Percentiles rank a stretch among this genome's conserved stretches.
Conservation (phyloP, 192 early-diverging fungal genomes). For the Coemansia asiatica region DNA sequence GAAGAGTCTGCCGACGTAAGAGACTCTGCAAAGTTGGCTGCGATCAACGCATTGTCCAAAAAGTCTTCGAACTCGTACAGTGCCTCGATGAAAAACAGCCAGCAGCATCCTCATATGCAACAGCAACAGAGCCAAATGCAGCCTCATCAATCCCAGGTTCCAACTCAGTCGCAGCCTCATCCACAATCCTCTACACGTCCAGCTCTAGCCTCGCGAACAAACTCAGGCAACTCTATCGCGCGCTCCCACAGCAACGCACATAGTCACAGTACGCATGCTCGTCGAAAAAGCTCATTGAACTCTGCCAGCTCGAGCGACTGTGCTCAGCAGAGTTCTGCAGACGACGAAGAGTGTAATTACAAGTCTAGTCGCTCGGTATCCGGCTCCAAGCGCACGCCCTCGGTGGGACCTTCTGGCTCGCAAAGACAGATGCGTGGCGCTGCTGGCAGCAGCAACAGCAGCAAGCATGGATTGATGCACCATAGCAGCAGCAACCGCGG, state of each 20-base stretch:
- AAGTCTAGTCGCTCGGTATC: neutral
- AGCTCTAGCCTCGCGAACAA: neutral
- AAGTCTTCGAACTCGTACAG: conserved; percentile 18
- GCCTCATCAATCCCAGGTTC: neutral
- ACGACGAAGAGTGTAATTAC: conserved; percentile 11
- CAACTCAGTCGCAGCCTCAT: conserved; percentile 1
- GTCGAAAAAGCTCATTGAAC: neutral
- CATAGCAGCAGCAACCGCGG: conserved; percentile 1
- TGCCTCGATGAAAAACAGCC: conserved; percentile 1
- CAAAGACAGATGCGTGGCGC: neutral
- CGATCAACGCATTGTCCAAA: conserved; percentile 17
- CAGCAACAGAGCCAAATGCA: neutral
- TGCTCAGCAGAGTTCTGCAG: conserved; percentile 7
- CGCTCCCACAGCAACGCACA: neutral
- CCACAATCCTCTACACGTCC: neutral
- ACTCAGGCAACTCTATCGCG: neutral
- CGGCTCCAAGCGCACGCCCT: neutral
- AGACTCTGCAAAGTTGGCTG: conserved; percentile 39
- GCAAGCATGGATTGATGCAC: neutral
- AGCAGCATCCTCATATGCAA: neutral
- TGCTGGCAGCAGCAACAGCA: neutral
- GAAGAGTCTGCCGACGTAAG: conserved; percentile 52
- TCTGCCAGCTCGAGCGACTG: conserved; percentile 1
- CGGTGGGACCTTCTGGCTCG: neutral
- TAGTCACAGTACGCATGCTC: neutral